A percentile compares a stretch with the other conserved stretches of the same genome.
These are phyloP conservation scores for Orbilia brochopaga DNA, from an alignment of 2,329 filamentous ascomycete genomes.

Conservation along the genomic window DNA sequence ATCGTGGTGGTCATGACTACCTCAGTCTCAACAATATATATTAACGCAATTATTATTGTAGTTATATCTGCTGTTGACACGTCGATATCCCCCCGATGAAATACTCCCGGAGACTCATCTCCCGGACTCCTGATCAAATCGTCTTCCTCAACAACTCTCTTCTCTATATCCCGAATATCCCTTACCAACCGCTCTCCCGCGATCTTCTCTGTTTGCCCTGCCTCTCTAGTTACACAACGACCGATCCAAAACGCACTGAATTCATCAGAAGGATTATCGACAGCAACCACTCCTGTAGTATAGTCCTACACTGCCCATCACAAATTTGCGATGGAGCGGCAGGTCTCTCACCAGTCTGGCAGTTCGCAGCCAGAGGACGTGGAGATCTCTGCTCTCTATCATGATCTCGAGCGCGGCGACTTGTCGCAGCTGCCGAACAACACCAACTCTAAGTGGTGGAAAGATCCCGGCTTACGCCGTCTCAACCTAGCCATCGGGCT, in stretches of 20 bases:
- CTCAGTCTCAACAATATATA: too few species aligned
- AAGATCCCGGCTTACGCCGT: not conserved
- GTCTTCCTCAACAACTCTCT: not conserved
- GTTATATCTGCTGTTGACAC: too few species aligned
- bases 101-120: too few species aligned
- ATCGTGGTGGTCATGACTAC: too few species aligned
- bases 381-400: not conserved
- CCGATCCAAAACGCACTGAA: too few species aligned
- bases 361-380: not conserved
- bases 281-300: too few species aligned
- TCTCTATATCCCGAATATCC: not conserved
- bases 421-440: not conserved
- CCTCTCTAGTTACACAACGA: not conserved
- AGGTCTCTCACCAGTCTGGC: not conserved
- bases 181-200: not conserved
- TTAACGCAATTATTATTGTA: too few species aligned
- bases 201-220: not conserved
- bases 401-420: too few species aligned
- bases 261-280: too few species aligned
- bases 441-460: not conserved
- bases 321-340: not conserved
- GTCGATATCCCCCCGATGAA: too few species aligned
- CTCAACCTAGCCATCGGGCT: slow-evolving; percentile 4
- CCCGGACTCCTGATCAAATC: not conserved
- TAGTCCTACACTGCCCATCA: too few species aligned